These are phyloP conservation scores for Sugiyamaella qingdaonensis DNA, from an alignment of 805 yeast species.

Conservation along the genomic window DNA sequence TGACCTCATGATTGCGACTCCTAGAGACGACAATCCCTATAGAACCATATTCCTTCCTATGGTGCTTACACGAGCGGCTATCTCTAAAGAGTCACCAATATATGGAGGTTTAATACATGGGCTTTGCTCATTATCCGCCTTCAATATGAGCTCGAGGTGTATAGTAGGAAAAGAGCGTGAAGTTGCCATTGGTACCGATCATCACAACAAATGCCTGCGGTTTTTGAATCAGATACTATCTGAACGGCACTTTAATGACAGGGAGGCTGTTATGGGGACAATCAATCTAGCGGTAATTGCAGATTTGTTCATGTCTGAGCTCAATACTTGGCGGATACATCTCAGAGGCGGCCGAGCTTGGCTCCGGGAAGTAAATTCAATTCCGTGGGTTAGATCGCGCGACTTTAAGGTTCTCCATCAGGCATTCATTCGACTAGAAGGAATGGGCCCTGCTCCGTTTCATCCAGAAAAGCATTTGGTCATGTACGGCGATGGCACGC, in stretches of 20 bases:
- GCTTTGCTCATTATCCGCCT: not conserved
- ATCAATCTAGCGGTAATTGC: not conserved
- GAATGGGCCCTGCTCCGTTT: slow-evolving; percentile 1
- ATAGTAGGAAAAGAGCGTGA: not conserved
- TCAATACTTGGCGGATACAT: not conserved
- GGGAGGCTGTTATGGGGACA: slow-evolving; percentile 1
- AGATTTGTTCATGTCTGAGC: not conserved
- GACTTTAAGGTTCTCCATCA: not conserved
- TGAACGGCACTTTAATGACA: not conserved
- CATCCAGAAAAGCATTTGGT: not conserved
- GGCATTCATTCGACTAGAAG: slow-evolving; percentile 1
- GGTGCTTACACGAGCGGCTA: not conserved
- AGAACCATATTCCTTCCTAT: not conserved
- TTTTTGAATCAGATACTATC: not conserved
- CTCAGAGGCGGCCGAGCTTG: not conserved
- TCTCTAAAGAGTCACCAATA: not conserved
- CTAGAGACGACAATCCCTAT: slow-evolving; percentile 1
- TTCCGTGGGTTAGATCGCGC: not conserved
- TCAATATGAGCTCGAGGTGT: slow-evolving; percentile 1
- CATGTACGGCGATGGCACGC: not conserved
- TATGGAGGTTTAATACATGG: slow-evolving; percentile 1
- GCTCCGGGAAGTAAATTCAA: not conserved
- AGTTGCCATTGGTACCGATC: not conserved
- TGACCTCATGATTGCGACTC: slow-evolving; percentile 2
- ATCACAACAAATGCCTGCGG: not conserved